These are phyloP conservation scores for Candida silvatica DNA, from an alignment of 805 yeast genomes.

Conservation along the genomic window DNA sequence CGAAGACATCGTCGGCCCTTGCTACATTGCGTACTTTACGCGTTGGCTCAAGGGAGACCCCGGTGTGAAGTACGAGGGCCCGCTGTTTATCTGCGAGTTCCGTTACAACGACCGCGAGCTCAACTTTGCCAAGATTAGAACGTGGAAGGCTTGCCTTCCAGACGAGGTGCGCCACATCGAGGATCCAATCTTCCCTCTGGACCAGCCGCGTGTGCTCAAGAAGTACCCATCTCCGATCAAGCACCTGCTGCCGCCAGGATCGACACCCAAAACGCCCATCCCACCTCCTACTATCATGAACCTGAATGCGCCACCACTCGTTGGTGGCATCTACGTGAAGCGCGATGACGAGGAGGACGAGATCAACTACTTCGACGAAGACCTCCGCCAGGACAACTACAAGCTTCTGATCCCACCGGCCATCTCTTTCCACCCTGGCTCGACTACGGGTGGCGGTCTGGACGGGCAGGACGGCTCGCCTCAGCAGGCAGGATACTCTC, in stretches of 20 bases:
- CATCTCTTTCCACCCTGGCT: not conserved
- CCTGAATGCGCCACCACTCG: slow-evolving; percentile 85
- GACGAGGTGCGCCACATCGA: slow-evolving; percentile 87
- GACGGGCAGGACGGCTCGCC: too few relatives aligned
- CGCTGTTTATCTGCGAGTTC: slow-evolving; percentile 88
- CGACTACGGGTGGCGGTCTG: too few relatives aligned
- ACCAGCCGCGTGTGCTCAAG: slow-evolving; percentile 53
- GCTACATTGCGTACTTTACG: slow-evolving; percentile 91
- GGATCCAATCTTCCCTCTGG: slow-evolving; percentile 70
- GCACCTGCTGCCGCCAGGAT: slow-evolving; percentile 66
- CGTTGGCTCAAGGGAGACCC: slow-evolving; percentile 94
- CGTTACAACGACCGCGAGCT: slow-evolving; percentile 89
- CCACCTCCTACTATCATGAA: slow-evolving; percentile 81
- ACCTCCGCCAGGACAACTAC: slow-evolving; percentile 17
- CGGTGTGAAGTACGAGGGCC: slow-evolving; percentile 67
- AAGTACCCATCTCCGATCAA: slow-evolving; percentile 81
- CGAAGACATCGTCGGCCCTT: slow-evolving; percentile 84
- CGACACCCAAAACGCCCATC: slow-evolving; percentile 61
- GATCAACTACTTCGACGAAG: slow-evolving; percentile 44
- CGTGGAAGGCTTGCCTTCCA: slow-evolving; percentile 98
- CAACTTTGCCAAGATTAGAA: slow-evolving; percentile 87
- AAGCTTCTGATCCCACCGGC: slow-evolving; percentile 24
- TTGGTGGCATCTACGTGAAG: slow-evolving; percentile 82
- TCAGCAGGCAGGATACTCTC: not conserved
- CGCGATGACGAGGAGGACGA: slow-evolving; percentile 75